Conservation (phyloP, 2,329 filamentous ascomycete species). For the Ophiognomonia clavigignenti-juglandacearum region DNA sequence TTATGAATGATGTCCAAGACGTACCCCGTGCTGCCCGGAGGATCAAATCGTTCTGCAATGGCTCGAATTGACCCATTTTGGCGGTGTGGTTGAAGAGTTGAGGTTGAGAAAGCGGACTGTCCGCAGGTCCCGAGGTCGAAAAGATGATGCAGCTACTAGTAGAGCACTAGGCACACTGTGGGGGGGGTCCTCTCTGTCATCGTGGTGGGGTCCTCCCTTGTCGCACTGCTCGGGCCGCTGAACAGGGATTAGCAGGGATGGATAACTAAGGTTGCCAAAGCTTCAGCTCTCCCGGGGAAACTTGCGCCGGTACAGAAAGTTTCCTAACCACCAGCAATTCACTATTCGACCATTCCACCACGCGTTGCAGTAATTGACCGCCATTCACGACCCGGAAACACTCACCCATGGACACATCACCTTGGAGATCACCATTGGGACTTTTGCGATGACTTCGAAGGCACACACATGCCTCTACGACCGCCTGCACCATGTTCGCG, state of each 20-base stretch:
- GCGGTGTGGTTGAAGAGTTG: background rate
- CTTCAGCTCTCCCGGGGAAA: too few species aligned
- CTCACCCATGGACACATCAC: background rate
- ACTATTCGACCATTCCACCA: too few species aligned
- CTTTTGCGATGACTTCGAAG: slow-evolving; percentile 3
- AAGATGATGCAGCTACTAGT: background rate
- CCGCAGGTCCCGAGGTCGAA: background rate
- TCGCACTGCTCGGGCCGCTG: too few species aligned
- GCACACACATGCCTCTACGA: slow-evolving; percentile 16
- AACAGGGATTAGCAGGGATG: too few species aligned
- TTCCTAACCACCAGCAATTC: too few species aligned
- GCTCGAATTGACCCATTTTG: slow-evolving; percentile 54
- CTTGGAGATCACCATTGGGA: background rate
- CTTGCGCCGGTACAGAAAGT: too few species aligned
- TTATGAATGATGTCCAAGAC: slow-evolving; percentile 19
- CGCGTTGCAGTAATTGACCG: too few species aligned
- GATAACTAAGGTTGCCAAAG: too few species aligned
- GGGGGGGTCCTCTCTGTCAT: too few species aligned
- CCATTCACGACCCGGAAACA: background rate
- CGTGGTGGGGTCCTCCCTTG: too few species aligned
- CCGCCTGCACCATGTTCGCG: slow-evolving; percentile 28
- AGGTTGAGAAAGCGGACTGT: background rate
- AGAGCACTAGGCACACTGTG: background rate
- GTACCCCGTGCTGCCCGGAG: slow-evolving; percentile 84
- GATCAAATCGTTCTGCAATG: slow-evolving; percentile 88